These are phyloP conservation scores for Platanus orientalis DNA, from an alignment of 164 flowering plant species.

Conservation along the genomic window DNA sequence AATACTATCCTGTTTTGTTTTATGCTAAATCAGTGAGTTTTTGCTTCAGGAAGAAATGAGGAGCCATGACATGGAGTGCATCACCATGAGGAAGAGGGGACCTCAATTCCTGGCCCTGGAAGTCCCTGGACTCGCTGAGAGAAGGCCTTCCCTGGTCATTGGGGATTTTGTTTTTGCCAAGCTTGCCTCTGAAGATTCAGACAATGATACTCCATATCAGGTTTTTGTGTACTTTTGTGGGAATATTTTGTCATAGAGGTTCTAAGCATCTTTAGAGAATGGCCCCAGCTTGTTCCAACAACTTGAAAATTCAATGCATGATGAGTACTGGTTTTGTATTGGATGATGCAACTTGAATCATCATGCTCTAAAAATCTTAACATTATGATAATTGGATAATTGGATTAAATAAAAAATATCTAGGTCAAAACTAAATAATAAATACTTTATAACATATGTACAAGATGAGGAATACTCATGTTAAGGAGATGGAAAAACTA, in stretches of 20 bases:
- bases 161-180: slow-evolving; percentile 68
- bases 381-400: too few species aligned
- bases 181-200: slow-evolving; percentile 25
- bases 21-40: slow-evolving; percentile 9
- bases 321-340: background rate
- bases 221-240: slow-evolving; percentile 19
- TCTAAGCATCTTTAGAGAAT: background rate
- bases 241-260: background rate
- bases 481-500: too few species aligned
- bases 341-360: background rate
- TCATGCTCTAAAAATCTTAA: background rate
- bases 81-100: slow-evolving; percentile 49
- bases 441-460: too few species aligned
- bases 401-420: too few species aligned
- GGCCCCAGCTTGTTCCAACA: background rate
- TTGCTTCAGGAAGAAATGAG: slow-evolving; percentile 74
- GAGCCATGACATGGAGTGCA: slow-evolving; percentile 66
- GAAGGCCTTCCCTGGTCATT: slow-evolving; percentile 83
- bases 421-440: too few species aligned
- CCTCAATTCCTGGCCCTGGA: slow-evolving; percentile 49
- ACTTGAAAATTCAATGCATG: background rate
- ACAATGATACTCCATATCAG: slow-evolving; percentile 40
- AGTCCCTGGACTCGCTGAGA: slow-evolving; percentile 94
- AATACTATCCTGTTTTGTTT: background rate
- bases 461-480: too few species aligned